Percentiles rank a stretch among this genome's conserved stretches.
These are phyloP conservation scores for Russula virescens DNA, from an alignment of 768 basidiomycete species.

Conservation along the genomic window DNA sequence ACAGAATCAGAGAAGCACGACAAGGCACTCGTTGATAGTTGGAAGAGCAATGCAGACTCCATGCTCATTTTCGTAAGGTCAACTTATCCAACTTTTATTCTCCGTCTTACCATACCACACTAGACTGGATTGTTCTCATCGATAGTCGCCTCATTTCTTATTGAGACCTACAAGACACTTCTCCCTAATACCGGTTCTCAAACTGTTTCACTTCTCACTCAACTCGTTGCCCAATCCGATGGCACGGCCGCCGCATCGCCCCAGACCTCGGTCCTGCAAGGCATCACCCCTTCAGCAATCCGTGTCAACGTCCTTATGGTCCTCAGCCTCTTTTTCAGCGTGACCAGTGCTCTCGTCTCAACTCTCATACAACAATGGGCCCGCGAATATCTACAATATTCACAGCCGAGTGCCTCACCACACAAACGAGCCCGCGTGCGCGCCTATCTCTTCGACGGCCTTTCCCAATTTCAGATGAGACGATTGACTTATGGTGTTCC, in stretches of 20 bases:
- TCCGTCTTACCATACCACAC: neutral
- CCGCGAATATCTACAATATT: slow-evolving; percentile 6
- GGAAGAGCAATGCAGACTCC: slow-evolving; percentile 16
- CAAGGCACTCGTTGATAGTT: slow-evolving; percentile 10
- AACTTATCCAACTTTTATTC: neutral
- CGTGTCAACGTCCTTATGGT: slow-evolving; percentile 16
- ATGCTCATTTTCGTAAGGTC: slow-evolving; percentile 20
- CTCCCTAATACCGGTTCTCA: neutral
- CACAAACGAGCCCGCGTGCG: slow-evolving; percentile 10
- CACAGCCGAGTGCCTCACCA: neutral
- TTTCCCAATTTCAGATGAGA: slow-evolving; percentile 3
- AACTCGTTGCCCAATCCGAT: neutral
- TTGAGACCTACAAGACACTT: slow-evolving; percentile 19
- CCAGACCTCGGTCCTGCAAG: too few relatives aligned
- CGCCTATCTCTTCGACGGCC: neutral
- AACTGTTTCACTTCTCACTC: neutral
- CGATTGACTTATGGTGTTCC: neutral
- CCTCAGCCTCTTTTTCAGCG: slow-evolving; percentile 15
- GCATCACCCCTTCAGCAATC: neutral
- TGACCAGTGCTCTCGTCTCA: slow-evolving; percentile 11
- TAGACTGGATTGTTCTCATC: neutral
- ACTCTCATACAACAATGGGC: slow-evolving; percentile 15
- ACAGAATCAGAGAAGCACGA: slow-evolving; percentile 19
- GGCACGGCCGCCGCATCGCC: neutral
- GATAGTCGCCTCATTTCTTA: neutral